Evolutionary conservation across 2,329 filamentous ascomycete species (phyloP), one percentile per base, ranked within the genome.

Genomic region (Gaeumannomyces tritici): DNA sequence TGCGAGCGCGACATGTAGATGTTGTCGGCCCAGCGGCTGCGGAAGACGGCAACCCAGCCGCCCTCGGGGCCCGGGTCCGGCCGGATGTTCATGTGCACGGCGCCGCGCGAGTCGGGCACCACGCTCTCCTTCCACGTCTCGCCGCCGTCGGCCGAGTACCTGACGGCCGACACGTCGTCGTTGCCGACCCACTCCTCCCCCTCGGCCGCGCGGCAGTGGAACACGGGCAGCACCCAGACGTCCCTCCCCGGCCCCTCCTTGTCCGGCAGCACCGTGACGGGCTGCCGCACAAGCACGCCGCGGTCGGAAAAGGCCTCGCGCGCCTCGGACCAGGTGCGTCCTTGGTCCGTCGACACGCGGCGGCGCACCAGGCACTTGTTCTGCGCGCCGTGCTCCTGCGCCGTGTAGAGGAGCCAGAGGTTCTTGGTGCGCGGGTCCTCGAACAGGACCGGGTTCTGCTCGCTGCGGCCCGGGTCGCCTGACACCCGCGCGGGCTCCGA

Each of bases 371-470:
- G 66, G 6, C 75, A 74, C 2, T 73, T 73, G 59, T 79, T 76
- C 60, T 79, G 77, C 59, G 79, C 76, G 0, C 77, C 77, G 0
- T 73, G 73, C 27, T 77, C 71, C 63, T 79, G 77, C 0, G 77
- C 76, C 0, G 77, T 79, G 63, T 79, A 76, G 35, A 79, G 70
- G 0, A 79, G 66, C 75, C 77, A 77, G 1, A 79, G 57, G 1
- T 71, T 67, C 1, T 69, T 70, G 0, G 69, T 73, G 1, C 65
- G 64, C 0, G 76, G 74, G 1, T 70, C 71, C 7, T 67, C 67
- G 62, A 79, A 79, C 3, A 79, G 66, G 1, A 79, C 71, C 0
- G 77, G 77, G 42, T 79, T 79, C 64, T 79, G 77, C 55, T 77
- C 77, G 65, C 77, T 79, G 18, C 76, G 72, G 26, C 70, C 68